Percentiles rank a stretch among this genome's conserved stretches.
phyloP scores from a whole-genome alignment of 2,329 filamentous ascomycete genomes.

The Fusarium phyllophilum region DNA sequence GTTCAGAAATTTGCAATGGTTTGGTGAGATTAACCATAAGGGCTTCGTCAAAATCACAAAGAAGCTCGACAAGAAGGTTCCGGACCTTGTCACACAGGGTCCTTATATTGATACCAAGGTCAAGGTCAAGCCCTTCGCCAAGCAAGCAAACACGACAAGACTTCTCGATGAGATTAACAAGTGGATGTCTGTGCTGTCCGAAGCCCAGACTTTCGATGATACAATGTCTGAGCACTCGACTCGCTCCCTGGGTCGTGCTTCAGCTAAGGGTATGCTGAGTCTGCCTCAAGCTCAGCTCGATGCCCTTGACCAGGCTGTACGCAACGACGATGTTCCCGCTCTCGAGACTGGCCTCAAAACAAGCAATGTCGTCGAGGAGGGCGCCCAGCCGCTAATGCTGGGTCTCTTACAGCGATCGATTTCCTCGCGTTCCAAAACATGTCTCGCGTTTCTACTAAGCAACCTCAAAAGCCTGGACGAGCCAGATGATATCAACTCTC shows the following conservation, averaged over 20 bases:
- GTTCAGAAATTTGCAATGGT: constrained; percentile 94
- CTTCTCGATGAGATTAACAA: constrained; percentile 78
- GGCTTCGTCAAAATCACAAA: constrained; percentile 99
- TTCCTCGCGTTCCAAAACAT: constrained; percentile 73
- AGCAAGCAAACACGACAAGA: constrained; percentile 65
- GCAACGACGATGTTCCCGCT: constrained; percentile 69
- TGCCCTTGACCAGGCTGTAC: constrained; percentile 76
- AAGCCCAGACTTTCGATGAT: constrained; percentile 81
- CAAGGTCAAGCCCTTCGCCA: constrained; percentile 87
- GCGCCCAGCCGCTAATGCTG: constrained; percentile 74
- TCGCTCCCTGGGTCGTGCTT: constrained; percentile 79
- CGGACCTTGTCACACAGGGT: constrained; percentile 79
- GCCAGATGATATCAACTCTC: constrained; percentile 89
- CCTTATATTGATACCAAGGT: constrained; percentile 92
- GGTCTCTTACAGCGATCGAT: constrained; percentile 84
- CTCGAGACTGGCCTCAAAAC: constrained; percentile 68
- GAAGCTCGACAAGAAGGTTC: constrained; percentile 96
- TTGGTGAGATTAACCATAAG: constrained; percentile 93
- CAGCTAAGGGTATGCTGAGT: constrained; percentile 79
- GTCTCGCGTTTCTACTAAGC: constrained; percentile 76
- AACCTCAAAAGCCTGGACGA: constrained; percentile 81
- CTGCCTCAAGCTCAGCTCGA: constrained; percentile 76
- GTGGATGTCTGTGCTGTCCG: constrained; percentile 86
- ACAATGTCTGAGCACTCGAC: constrained; percentile 77
- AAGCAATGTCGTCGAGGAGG: constrained; percentile 57